A percentile compares a stretch with the other conserved stretches of the same genome.
Conservation (phyloP, 2,329 filamentous ascomycete species). For the Daldinia sp. region DNA sequence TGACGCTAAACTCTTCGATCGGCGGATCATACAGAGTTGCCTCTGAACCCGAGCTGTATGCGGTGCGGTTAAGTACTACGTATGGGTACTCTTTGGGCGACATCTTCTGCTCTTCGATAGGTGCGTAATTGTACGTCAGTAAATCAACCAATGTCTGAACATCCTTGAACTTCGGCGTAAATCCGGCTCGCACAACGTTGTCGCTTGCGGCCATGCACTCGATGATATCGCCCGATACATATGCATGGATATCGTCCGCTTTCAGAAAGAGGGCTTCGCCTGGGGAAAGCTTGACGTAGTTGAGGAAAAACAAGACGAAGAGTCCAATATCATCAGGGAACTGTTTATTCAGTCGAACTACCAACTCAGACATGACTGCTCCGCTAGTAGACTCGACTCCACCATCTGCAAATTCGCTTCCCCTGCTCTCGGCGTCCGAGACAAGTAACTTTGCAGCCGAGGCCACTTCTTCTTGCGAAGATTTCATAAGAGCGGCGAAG, state of each 20-base stretch:
- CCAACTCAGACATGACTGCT: slow-evolving; percentile 79
- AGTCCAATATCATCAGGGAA: slow-evolving; percentile 93
- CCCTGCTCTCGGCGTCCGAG: slow-evolving; percentile 74
- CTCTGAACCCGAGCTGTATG: slow-evolving; percentile 81
- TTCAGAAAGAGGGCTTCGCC: slow-evolving; percentile 97
- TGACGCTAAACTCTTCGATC: slow-evolving; percentile 94
- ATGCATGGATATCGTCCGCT: slow-evolving; percentile 97
- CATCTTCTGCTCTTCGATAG: slow-evolving; percentile 97
- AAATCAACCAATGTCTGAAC: slow-evolving; percentile 88
- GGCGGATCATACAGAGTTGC: slow-evolving; percentile 90
- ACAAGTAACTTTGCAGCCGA: slow-evolving; percentile 77
- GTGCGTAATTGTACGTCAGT: slow-evolving; percentile 95
- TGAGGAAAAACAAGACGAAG: slow-evolving; percentile 97
- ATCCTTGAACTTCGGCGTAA: slow-evolving; percentile 99
- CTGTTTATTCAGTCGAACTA: slow-evolving; percentile 80
- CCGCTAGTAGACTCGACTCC: slow-evolving; percentile 77
- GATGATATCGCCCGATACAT: slow-evolving; percentile 92
- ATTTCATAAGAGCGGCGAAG: slow-evolving; percentile 86
- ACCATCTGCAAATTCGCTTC: slow-evolving; percentile 78
- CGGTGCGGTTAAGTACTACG: slow-evolving; percentile 81
- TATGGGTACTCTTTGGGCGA: slow-evolving; percentile 86
- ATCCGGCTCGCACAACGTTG: slow-evolving; percentile 96
- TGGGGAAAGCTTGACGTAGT: slow-evolving; percentile 87
- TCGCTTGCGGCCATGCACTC: slow-evolving; percentile 99
- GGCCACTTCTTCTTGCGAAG: slow-evolving; percentile 73